Conservation (phyloP, 345 rosid genomes). For the Theobroma cacao region DNA sequence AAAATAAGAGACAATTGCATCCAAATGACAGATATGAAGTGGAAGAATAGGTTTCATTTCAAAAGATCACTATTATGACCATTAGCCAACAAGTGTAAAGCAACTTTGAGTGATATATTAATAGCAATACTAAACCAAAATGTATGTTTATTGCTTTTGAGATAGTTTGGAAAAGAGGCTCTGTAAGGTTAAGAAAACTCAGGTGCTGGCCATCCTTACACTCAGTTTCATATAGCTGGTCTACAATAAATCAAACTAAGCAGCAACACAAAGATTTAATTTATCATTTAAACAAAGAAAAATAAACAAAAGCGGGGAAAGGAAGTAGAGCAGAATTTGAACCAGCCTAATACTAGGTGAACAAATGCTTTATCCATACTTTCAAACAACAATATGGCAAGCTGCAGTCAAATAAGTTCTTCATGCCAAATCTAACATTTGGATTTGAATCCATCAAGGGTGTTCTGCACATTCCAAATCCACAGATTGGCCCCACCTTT, state of each 20-base stretch:
- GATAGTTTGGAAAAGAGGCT: neutral
- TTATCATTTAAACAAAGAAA: neutral
- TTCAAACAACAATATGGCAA: neutral
- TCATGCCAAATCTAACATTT: neutral
- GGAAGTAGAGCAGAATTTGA: neutral
- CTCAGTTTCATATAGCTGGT: neutral
- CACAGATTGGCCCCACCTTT: neutral
- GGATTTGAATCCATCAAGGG: neutral
- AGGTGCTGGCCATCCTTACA: neutral
- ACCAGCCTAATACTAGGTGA: neutral
- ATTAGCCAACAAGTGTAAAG: neutral
- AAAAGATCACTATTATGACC: slow-evolving; percentile 10
- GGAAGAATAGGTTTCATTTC: neutral
- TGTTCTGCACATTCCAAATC: neutral
- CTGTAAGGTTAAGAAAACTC: neutral
- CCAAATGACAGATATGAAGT: slow-evolving; percentile 6
- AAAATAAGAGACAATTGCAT: slow-evolving; percentile 14
- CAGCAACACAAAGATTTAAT: neutral
- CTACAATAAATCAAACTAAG: neutral
- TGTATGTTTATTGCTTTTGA: neutral
- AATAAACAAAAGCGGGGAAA: neutral
- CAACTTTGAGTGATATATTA: neutral
- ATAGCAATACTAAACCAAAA: neutral
- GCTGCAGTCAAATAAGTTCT: neutral
- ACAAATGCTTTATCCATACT: neutral